Percentiles rank a stretch among this genome's conserved stretches.
Conservation (phyloP, 257 asterid species). For the Solanum tarapatanum region DNA sequence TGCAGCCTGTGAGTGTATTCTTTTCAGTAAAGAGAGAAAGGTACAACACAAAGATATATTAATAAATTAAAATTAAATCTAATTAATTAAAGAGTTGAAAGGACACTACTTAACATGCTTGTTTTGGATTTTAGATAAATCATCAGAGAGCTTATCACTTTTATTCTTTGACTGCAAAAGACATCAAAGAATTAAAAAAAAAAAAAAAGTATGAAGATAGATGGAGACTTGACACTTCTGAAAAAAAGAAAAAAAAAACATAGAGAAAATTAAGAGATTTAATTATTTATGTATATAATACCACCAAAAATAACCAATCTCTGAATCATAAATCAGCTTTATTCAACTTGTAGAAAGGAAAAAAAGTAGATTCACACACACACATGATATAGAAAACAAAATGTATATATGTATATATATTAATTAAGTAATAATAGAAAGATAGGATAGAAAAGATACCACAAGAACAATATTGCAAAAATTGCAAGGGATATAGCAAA, state of each 20-base stretch:
- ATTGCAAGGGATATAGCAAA: constrained; percentile 86
- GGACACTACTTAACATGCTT: not conserved
- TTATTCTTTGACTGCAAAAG: constrained; percentile 32
- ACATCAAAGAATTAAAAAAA: constrained; percentile 4
- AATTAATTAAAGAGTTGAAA: not conserved
- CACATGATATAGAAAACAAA: not conserved
- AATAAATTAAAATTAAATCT: not conserved
- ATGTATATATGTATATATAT: not conserved
- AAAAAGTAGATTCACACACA: not conserved
- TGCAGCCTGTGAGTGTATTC: not conserved
- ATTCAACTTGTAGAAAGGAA: constrained; percentile 11
- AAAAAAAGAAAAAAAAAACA: not conserved
- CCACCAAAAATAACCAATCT: not conserved
- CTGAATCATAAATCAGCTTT: constrained; percentile 33
- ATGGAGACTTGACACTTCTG: constrained; percentile 57
- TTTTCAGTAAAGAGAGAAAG: constrained; percentile 7
- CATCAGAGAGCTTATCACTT: constrained; percentile 13
- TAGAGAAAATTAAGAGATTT: not conserved
- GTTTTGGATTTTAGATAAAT: not conserved
- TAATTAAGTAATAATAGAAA: not conserved
- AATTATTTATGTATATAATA: not conserved
- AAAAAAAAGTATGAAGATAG: constrained; percentile 10
- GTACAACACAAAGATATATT: not conserved
- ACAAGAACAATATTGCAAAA: constrained; percentile 84
- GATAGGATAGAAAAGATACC: constrained; percentile 26